These are phyloP conservation scores for Vitis amurensis DNA, from an alignment of 164 flowering plant species.

Conservation along the genomic window DNA sequence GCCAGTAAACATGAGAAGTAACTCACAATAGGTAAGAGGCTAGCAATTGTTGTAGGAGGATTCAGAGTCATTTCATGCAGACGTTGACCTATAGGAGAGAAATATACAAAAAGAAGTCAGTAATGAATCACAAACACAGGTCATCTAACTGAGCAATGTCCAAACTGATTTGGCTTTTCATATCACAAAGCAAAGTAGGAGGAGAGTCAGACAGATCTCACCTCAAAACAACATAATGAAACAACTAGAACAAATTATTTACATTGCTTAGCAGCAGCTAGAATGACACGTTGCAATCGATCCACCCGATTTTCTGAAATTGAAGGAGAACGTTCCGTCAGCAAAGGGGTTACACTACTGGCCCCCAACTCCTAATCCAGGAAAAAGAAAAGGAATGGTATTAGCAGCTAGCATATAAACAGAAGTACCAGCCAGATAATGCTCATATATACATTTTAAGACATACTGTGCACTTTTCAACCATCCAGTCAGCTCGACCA, in stretches of 20 bases:
- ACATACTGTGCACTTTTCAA: slow-evolving; percentile 96
- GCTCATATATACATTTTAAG: not conserved
- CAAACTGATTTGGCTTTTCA: not conserved
- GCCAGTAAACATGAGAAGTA: not conserved
- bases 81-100: slow-evolving; percentile 65
- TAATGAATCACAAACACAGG: too few species aligned
- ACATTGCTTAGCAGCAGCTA: slow-evolving; percentile 93
- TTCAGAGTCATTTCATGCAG: slow-evolving; percentile 83
- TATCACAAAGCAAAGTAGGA: not conserved
- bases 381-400: not conserved
- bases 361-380: slow-evolving; percentile 86
- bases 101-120: not conserved
- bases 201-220: not conserved
- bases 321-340: slow-evolving; percentile 81
- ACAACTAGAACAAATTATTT: slow-evolving; percentile 6
- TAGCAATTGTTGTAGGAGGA: slow-evolving; percentile 55
- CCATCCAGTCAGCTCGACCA: slow-evolving; percentile 93
- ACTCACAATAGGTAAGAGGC: slow-evolving; percentile 71
- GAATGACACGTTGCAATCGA: slow-evolving; percentile 70
- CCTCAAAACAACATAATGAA: not conserved
- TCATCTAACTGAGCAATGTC: not conserved
- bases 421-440: not conserved
- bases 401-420: slow-evolving; percentile 2
- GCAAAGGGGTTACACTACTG: slow-evolving; percentile 76
- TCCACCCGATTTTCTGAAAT: slow-evolving; percentile 79